Conservation (phyloP, 2,329 filamentous ascomycete genomes). For the Fusarium drepaniforme region DNA sequence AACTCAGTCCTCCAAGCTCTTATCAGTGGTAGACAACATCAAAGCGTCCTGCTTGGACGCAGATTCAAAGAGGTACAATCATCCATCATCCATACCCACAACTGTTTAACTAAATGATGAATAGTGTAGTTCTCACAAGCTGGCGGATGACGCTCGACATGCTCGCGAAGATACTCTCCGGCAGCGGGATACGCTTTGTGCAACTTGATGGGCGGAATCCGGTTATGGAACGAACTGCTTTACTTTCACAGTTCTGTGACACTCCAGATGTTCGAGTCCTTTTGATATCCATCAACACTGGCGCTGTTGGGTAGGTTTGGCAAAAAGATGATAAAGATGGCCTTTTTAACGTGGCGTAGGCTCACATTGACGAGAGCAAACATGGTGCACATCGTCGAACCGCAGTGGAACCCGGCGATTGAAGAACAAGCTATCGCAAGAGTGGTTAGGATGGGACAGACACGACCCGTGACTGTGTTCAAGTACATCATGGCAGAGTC, state of each 20-base stretch:
- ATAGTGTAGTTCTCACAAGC: background rate
- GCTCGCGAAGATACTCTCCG: accelerated
- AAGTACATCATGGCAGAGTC: conserved; percentile 20
- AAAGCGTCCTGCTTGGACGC: accelerated
- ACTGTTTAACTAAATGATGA: background rate
- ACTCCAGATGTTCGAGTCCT: background rate
- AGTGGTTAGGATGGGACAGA: conserved; percentile 20
- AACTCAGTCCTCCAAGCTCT: conserved; percentile 3
- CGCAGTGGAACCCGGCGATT: conserved; percentile 25
- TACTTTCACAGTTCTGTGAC: background rate
- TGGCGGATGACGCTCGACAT: conserved; percentile 12
- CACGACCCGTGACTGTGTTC: conserved; percentile 14
- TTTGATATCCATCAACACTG: conserved; percentile 23
- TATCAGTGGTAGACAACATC: conserved; percentile 6
- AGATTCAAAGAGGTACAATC: background rate
- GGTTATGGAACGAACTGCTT: background rate
- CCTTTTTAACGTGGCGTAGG: background rate
- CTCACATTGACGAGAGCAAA: conserved; percentile 19
- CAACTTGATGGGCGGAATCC: conserved; percentile 6
- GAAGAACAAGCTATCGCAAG: conserved; percentile 23
- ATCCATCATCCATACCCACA: too few species aligned
- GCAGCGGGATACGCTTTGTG: background rate
- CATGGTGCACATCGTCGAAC: conserved; percentile 16
- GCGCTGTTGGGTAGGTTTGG: conserved; percentile 16
- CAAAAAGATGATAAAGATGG: background rate